Evolutionary conservation across 768 basidiomycete species (phyloP), one percentile per base, ranked within the genome.

Genomic region (Tulasnella sp.): DNA sequence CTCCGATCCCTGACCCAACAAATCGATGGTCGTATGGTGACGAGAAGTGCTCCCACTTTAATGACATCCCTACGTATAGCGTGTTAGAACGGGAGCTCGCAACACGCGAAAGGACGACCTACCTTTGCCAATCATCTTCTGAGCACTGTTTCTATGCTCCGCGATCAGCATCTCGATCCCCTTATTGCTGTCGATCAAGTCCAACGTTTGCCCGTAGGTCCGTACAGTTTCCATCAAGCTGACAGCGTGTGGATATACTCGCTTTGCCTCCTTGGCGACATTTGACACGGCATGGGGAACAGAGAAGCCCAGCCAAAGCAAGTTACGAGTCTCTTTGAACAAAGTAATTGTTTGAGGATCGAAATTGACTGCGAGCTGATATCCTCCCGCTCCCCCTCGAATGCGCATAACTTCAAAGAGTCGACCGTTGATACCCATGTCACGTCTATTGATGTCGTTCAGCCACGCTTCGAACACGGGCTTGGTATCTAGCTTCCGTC

Each of bases 141-240:
- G 97, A 0, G 93, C 92, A 82, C 97, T 95, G 84, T 95, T 96
- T 82, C 96, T 90, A 84, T 96, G 96, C 86, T 97, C 96, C 24
- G 97, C 97, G 2, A 98, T 93, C 58, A 99, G 89, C 90, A 95
- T 95, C 85, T 96, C 95, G 83, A 98, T 96, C 3, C 93, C 96
- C 86, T 93, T 93, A 85, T 98, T 95, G 64, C 89, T 90, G 85
- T 98, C 94, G 83, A 99, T 93, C 83, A 98, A 87, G 85, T 96
- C 95, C 85, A 98, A 87, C 0, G 96, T 98, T 88, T 99, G 98
- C 28, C 94, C 94, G 86, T 99, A 99, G 41, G 96, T 98, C 85
- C 97, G 89, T n/a, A 99, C 96, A 0, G 96, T 97, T 88, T 99
- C 98, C 97, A 99, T 99, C 86, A 96, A 86, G 84, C 95, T 96